A percentile compares a stretch with the other conserved stretches of the same genome.
Evolutionary conservation across 2,329 filamentous ascomycete genomes (phyloP).

Genomic region (Sclerotinia sclerotiorum): DNA sequence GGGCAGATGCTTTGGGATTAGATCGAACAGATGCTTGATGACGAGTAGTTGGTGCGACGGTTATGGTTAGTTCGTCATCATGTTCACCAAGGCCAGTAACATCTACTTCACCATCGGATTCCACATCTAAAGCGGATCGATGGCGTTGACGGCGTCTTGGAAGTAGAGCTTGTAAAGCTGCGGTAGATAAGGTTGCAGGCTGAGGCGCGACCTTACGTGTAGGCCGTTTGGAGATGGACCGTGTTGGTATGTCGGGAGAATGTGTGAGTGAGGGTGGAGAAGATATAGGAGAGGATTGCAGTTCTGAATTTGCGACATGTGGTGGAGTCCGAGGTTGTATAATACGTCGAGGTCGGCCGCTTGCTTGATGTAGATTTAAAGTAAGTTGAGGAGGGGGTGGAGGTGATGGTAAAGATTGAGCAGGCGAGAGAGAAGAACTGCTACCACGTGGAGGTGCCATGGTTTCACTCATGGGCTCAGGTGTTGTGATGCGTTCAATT

Average conservation of each 20-base stretch:
- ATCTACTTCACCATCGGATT: conserved; percentile 49
- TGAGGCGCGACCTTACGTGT: conserved; percentile 29
- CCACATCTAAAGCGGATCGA: conserved; percentile 43
- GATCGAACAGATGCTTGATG: conserved; percentile 29
- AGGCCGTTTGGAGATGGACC: conserved; percentile 24
- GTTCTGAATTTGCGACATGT: conserved; percentile 24
- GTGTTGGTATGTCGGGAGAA: conserved; percentile 53
- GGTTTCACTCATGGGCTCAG: conserved; percentile 39
- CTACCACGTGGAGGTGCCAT: conserved; percentile 41
- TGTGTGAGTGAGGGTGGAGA: conserved; percentile 67
- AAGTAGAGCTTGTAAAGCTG: conserved; percentile 43
- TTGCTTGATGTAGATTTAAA: conserved; percentile 21
- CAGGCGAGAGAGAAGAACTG: conserved; percentile 34
- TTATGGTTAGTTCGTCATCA: conserved; percentile 56
- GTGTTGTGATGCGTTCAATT: conserved; percentile 33
- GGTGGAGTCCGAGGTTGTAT: conserved; percentile 36
- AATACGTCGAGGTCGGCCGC: conserved; percentile 32
- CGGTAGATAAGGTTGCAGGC: conserved; percentile 39
- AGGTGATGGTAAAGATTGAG: conserved; percentile 28
- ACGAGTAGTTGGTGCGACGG: conserved; percentile 43
- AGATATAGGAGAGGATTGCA: conserved; percentile 45
- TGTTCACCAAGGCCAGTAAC: conserved; percentile 50
- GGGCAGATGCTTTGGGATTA: conserved; percentile 21
- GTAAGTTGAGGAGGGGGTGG: conserved; percentile 29
- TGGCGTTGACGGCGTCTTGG: conserved; percentile 39